Conservation (phyloP, 768 basidiomycete genomes). For the Russula dissimulans region DNA sequence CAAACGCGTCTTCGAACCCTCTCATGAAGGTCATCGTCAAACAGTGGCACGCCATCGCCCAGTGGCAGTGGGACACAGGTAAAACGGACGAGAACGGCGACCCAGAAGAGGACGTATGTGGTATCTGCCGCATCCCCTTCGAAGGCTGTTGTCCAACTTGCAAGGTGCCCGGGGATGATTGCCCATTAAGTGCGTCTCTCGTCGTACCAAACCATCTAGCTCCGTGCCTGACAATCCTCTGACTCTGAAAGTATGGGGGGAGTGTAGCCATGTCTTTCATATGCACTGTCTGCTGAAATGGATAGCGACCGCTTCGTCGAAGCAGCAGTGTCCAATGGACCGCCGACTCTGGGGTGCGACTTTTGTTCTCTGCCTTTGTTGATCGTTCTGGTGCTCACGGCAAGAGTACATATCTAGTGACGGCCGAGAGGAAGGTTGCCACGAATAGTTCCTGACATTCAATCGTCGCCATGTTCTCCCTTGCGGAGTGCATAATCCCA, state of each 20-base stretch:
- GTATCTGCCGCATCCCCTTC: slow-evolving; percentile 84
- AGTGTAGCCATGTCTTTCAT: slow-evolving; percentile 96
- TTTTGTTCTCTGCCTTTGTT: background rate
- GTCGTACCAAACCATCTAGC: background rate
- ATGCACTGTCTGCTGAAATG: slow-evolving; percentile 98
- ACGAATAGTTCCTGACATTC: slow-evolving; percentile 8
- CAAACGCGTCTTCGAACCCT: slow-evolving; percentile 16
- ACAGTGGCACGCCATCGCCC: slow-evolving; percentile 80
- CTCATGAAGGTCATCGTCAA: slow-evolving; percentile 77
- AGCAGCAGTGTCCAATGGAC: slow-evolving; percentile 99
- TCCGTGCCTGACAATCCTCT: background rate
- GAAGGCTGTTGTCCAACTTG: slow-evolving; percentile 95
- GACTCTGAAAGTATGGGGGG: slow-evolving; percentile 76
- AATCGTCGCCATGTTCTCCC: background rate
- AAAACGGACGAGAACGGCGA: slow-evolving; percentile 41
- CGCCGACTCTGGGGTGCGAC: slow-evolving; percentile 81
- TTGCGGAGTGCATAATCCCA: background rate
- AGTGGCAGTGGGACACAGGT: slow-evolving; percentile 76
- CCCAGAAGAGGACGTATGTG: slow-evolving; percentile 63
- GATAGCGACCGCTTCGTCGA: slow-evolving; percentile 82
- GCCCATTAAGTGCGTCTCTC: slow-evolving; percentile 66
- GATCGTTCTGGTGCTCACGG: background rate
- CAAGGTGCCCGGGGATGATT: slow-evolving; percentile 94
- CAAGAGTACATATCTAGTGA: slow-evolving; percentile 29
- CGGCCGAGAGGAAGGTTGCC: slow-evolving; percentile 45